Evolutionary conservation across 2,329 filamentous ascomycete species (phyloP).

Genomic region (Sporothrix schenckii): DNA sequence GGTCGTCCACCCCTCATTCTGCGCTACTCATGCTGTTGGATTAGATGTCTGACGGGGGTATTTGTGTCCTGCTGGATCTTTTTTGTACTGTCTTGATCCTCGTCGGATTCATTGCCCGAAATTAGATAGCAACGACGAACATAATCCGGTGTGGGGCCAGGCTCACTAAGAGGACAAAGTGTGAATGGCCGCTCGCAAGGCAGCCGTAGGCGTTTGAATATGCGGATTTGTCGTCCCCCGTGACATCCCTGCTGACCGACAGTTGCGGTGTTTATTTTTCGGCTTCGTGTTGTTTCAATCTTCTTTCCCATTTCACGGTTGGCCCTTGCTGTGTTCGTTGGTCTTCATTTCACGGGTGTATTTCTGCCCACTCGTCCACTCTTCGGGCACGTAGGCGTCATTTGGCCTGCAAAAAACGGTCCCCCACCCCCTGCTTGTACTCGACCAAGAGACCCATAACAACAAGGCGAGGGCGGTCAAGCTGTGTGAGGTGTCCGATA

Average conservation of each 20-base stretch:
- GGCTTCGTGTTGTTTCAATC: not conserved
- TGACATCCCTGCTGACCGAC: conserved; percentile 19
- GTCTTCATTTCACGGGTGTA: not conserved
- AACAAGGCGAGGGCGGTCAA: not conserved
- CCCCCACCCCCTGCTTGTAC: not conserved
- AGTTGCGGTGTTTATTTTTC: not conserved
- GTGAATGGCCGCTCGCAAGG: conserved; percentile 18
- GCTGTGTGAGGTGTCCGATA: not conserved
- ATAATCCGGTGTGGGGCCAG: not conserved
- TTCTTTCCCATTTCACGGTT: not conserved
- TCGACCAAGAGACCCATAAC: conserved; percentile 9
- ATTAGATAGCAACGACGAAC: conserved; percentile 2
- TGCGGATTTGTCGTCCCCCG: not conserved
- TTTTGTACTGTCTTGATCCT: conserved; percentile 9
- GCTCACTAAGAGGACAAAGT: not conserved
- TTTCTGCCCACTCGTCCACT: conserved; percentile 2
- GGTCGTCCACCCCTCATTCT: not conserved
- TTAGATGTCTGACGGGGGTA: not conserved
- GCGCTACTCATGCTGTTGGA: not conserved
- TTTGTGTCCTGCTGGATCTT: not conserved
- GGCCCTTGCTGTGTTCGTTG: not conserved
- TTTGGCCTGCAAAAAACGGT: conserved; percentile 3
- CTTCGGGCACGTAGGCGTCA: conserved; percentile 13
- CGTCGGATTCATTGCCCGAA: conserved; percentile 16
- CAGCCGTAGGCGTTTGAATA: not conserved